phyloP scores from a whole-genome alignment of 495 filamentous ascomycete species.

The Penicillium roqueforti region DNA sequence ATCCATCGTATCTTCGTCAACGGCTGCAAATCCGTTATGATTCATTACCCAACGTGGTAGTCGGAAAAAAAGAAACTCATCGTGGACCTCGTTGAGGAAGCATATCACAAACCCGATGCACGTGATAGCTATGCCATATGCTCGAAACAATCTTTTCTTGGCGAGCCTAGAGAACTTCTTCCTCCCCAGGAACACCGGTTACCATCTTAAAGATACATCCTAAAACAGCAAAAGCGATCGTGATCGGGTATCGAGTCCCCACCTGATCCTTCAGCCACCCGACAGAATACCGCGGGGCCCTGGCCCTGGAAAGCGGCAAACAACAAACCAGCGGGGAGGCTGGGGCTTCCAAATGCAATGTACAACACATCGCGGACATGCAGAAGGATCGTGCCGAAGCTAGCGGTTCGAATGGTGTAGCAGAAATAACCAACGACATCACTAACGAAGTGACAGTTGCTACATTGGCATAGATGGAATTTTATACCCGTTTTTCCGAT shows the following conservation, averaged over 20 bases:
- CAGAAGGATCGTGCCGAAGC: slow-evolving; percentile 30
- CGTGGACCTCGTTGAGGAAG: slow-evolving; percentile 20
- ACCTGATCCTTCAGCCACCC: slow-evolving; percentile 29
- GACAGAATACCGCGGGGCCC: slow-evolving; percentile 16
- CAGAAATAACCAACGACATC: slow-evolving; percentile 12
- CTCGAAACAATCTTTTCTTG: slow-evolving; percentile 3
- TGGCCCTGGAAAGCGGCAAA: slow-evolving; percentile 23
- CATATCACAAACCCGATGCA: slow-evolving; percentile 12
- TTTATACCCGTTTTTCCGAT: slow-evolving; percentile 1
- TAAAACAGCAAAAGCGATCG: slow-evolving; percentile 17
- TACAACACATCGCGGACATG: slow-evolving; percentile 21
- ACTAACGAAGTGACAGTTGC: slow-evolving; percentile 14
- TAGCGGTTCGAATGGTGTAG: slow-evolving; percentile 18
- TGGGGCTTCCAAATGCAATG: slow-evolving; percentile 23
- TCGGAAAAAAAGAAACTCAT: slow-evolving; percentile 11
- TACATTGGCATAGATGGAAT: slow-evolving; percentile 15
- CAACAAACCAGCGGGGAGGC: slow-evolving; percentile 17
- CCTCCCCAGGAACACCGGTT: slow-evolving; percentile 21
- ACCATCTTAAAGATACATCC: slow-evolving; percentile 22
- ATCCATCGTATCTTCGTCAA: no score
- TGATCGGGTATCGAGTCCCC: slow-evolving; percentile 20
- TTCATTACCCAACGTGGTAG: no score
- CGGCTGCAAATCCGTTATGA: no score
- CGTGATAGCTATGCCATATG: slow-evolving; percentile 11
- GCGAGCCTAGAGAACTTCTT: slow-evolving; percentile 18